Conservation (phyloP, 257 asterid genomes). For the Primulina huaijiensis region DNA sequence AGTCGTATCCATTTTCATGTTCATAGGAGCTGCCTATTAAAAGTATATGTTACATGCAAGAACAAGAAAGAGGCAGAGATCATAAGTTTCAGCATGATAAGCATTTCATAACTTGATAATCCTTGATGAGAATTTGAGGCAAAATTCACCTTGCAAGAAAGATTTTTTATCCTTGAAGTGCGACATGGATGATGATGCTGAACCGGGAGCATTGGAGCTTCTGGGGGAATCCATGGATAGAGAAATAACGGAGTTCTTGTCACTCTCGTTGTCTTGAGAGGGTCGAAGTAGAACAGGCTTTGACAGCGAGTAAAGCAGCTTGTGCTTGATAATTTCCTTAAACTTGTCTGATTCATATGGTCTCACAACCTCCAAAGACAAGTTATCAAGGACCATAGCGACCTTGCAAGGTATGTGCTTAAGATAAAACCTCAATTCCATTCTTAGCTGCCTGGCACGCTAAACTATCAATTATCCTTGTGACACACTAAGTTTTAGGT, state of each 20-base stretch:
- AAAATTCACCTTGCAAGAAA: slow-evolving; percentile 33
- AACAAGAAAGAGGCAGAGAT: background rate
- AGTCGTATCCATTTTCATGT: slow-evolving; percentile 12
- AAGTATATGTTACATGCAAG: background rate
- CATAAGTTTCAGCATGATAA: background rate
- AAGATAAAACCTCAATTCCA: slow-evolving; percentile 55
- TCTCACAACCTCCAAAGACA: slow-evolving; percentile 46
- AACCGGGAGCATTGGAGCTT: slow-evolving; percentile 36
- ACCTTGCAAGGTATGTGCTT: slow-evolving; percentile 69
- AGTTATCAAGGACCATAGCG: slow-evolving; percentile 51
- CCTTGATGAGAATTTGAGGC: slow-evolving; percentile 20
- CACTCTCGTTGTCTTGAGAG: slow-evolving; percentile 20
- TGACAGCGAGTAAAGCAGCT: slow-evolving; percentile 45
- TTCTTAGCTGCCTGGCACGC: slow-evolving; percentile 56
- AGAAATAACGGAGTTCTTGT: slow-evolving; percentile 32
- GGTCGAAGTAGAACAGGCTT: slow-evolving; percentile 42
- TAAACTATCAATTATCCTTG: slow-evolving; percentile 11
- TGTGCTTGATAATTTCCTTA: slow-evolving; percentile 31
- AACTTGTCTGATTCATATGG: slow-evolving; percentile 34
- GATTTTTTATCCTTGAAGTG: slow-evolving; percentile 34
- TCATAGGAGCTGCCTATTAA: slow-evolving; percentile 5
- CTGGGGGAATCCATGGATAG: slow-evolving; percentile 36
- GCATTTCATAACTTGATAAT: background rate
- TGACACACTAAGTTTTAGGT: too few relatives aligned
- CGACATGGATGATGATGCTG: slow-evolving; percentile 12